Conservation (phyloP, 2,329 filamentous ascomycete genomes). For the Ceratocystis cacaofunesta region DNA sequence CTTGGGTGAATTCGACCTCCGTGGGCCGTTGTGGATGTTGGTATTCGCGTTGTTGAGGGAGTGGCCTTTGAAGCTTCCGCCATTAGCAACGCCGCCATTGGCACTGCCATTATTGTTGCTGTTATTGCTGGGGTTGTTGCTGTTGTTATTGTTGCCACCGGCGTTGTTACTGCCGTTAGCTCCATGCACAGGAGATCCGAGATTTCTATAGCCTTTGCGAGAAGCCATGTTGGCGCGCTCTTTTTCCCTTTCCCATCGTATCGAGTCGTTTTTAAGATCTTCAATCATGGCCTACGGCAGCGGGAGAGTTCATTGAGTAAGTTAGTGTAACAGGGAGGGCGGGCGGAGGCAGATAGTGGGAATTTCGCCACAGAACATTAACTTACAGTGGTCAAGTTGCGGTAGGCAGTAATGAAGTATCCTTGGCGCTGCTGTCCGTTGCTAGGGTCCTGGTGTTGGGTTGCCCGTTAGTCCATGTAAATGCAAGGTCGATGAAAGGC, state of each 20-base stretch:
- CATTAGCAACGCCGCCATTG: not conserved
- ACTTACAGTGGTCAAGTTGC: constrained; percentile 62
- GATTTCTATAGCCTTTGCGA: constrained; percentile 9
- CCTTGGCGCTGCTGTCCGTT: constrained; percentile 49
- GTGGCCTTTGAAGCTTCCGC: not conserved
- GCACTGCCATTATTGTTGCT: not conserved
- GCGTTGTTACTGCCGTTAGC: not conserved
- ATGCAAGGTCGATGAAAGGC: not conserved
- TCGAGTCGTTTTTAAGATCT: constrained; percentile 46
- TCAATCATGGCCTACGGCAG: constrained; percentile 43
- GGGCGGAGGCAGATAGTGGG: not conserved
- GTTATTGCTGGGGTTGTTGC: not conserved
- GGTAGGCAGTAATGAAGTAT: constrained; percentile 66
- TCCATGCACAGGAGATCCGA: constrained; percentile 8
- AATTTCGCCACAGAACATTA: not conserved
- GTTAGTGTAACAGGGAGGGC: constrained; percentile 6
- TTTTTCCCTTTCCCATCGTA: constrained; percentile 47
- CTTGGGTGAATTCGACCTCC: constrained; percentile 10
- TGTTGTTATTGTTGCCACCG: not conserved
- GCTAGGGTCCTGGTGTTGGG: constrained; percentile 33
- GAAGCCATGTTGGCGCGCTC: constrained; percentile 28
- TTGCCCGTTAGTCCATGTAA: constrained; percentile 9
- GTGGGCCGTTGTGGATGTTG: not conserved
- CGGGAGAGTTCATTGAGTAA: not conserved
- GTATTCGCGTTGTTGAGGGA: not conserved